These are phyloP conservation scores for Raddia distichophylla DNA, from an alignment of 176 grass and related monocot genomes.

Conservation along the genomic window DNA sequence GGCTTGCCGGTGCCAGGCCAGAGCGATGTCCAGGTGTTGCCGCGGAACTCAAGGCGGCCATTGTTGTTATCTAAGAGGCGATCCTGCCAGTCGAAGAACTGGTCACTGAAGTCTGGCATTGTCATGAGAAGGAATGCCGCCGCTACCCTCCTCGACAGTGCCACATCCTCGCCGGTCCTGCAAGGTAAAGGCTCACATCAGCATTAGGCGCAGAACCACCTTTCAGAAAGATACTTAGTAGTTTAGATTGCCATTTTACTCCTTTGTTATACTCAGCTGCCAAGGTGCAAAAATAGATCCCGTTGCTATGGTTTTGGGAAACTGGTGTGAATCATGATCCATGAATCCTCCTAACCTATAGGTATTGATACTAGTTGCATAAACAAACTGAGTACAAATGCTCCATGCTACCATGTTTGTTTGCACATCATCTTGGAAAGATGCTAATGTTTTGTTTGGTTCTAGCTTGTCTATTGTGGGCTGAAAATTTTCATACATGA, in stretches of 20 bases:
- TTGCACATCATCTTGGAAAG: neutral
- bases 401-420: neutral
- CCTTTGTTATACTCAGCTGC: too few species aligned
- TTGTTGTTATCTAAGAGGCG: conserved; percentile 62
- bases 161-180: conserved; percentile 65
- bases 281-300: too few species aligned
- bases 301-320: neutral
- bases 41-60: conserved; percentile 57
- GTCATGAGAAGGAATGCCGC: conserved; percentile 74
- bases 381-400: neutral
- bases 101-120: conserved; percentile 76
- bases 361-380: neutral
- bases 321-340: neutral
- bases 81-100: conserved; percentile 81
- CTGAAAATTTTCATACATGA: too few species aligned
- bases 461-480: too few species aligned
- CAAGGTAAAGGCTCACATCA: neutral
- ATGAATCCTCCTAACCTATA: neutral
- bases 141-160: conserved; percentile 59
- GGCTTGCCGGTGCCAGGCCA: conserved; percentile 80
- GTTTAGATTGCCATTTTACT: too few species aligned
- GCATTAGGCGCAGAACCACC: neutral
- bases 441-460: too few species aligned
- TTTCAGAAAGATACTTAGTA: neutral
- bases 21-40: conserved; percentile 51